Conservation (phyloP, 441 rosid genomes). For the Erodium texanum region DNA sequence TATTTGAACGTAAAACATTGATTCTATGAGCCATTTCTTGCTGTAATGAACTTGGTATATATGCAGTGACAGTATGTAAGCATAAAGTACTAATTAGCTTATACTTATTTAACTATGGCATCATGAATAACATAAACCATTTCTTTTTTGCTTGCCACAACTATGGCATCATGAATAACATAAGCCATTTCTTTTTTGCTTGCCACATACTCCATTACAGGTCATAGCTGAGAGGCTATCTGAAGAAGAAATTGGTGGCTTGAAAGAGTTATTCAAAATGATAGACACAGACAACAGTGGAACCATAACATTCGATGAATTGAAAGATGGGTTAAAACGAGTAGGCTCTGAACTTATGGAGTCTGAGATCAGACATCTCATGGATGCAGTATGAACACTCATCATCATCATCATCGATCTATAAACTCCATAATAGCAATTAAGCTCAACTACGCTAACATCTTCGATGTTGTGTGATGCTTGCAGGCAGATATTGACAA, state of each 20-base stretch:
- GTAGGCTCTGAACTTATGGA: conserved; percentile 77
- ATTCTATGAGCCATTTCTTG: neutral
- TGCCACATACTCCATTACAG: conserved; percentile 21
- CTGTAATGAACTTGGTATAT: neutral
- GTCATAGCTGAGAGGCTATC: conserved; percentile 90
- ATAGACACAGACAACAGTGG: conserved; percentile 82
- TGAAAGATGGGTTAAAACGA: conserved; percentile 59
- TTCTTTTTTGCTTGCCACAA: neutral
- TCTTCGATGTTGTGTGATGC: neutral
- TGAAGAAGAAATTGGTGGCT: conserved; percentile 84
- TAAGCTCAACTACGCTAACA: neutral
- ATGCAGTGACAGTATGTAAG: neutral
- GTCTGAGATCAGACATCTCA: conserved; percentile 65
- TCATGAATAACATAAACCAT: no score
- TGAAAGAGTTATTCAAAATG: conserved; percentile 76
- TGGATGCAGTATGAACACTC: conserved; percentile 60
- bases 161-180: no score
- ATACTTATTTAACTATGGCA: no score
- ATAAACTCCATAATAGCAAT: neutral
- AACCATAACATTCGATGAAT: conserved; percentile 71
- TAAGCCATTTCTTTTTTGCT: neutral
- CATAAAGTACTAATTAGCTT: neutral
- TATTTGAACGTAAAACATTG: neutral
- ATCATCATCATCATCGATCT: neutral
- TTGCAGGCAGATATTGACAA: conserved; percentile 82